Conservation (phyloP, 2,329 filamentous ascomycete genomes). For the Zelopaecilomyces penicillatus region DNA sequence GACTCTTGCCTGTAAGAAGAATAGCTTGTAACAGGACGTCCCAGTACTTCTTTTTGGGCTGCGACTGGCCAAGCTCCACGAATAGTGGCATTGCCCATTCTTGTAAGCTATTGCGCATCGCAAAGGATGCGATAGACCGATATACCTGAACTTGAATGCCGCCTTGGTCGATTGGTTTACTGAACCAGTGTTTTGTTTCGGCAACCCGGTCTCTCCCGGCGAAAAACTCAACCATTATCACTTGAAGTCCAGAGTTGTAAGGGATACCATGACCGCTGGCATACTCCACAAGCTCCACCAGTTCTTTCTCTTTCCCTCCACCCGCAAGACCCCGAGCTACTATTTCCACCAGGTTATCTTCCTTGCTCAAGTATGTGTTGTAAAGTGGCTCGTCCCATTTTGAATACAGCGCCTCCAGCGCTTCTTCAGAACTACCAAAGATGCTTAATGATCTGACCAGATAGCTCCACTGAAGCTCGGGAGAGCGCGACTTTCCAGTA, state of each 20-base stretch:
- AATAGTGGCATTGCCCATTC: constrained; percentile 57
- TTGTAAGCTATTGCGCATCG: constrained; percentile 48
- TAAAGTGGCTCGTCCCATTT: constrained; percentile 21
- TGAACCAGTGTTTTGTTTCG: constrained; percentile 62
- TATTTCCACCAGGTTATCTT: constrained; percentile 16
- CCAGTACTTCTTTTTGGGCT: constrained; percentile 50
- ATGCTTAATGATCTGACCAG: constrained; percentile 37
- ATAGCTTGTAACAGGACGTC: constrained; percentile 69
- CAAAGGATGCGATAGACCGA: constrained; percentile 36
- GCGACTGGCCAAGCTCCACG: constrained; percentile 38
- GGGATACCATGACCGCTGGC: constrained; percentile 39
- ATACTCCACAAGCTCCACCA: constrained; percentile 47
- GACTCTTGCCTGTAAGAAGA: constrained; percentile 56
- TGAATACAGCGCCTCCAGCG: constrained; percentile 33
- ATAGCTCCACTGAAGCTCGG: constrained; percentile 20
- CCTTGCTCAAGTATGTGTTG: constrained; percentile 11
- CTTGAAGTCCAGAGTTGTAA: constrained; percentile 39
- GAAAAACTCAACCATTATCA: constrained; percentile 54
- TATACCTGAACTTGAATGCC: constrained; percentile 17
- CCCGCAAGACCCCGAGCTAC: constrained; percentile 49
- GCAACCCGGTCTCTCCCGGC: constrained; percentile 46
- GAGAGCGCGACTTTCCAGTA: constrained; percentile 11
- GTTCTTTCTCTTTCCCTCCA: constrained; percentile 49
- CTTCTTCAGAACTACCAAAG: constrained; percentile 48
- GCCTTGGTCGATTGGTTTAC: constrained; percentile 37